phyloP scores from a whole-genome alignment of 257 asterid species.

The Jaltomata sinuosa region DNA sequence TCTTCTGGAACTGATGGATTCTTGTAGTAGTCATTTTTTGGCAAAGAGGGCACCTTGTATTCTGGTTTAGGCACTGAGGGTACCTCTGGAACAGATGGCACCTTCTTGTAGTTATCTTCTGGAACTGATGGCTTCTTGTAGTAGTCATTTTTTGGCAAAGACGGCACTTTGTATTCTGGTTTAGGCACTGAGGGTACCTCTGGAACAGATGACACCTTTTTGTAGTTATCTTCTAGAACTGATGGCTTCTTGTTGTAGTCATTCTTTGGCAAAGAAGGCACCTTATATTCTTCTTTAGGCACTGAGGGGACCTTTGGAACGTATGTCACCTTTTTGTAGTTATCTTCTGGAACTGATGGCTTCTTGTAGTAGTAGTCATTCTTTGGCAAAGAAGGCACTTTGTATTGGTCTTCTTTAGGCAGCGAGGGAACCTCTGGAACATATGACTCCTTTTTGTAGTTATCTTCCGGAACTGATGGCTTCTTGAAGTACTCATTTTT shows the following conservation, averaged over 20 bases:
- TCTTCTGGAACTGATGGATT: not conserved
- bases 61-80: not conserved
- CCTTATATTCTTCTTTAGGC: not conserved
- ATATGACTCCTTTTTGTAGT: not conserved
- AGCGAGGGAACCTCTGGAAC: not conserved
- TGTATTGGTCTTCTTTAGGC: not conserved
- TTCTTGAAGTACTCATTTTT: too few species aligned
- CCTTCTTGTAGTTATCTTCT: not conserved
- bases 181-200: not conserved
- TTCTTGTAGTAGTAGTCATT: not conserved
- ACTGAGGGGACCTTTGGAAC: not conserved
- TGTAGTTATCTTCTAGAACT: not conserved
- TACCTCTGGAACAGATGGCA: not conserved
- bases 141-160: not conserved
- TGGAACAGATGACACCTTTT: not conserved
- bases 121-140: not conserved
- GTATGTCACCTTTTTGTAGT: not conserved
- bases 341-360: not conserved
- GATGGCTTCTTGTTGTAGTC: not conserved
- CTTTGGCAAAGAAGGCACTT: not conserved
- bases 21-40: not conserved
- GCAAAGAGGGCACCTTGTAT: not conserved
- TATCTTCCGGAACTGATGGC: not conserved
- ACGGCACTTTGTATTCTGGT: not conserved
- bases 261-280: not conserved